Evolutionary conservation across 805 yeast genomes (phyloP).

Genomic region (Teunomyces tritomae): DNA sequence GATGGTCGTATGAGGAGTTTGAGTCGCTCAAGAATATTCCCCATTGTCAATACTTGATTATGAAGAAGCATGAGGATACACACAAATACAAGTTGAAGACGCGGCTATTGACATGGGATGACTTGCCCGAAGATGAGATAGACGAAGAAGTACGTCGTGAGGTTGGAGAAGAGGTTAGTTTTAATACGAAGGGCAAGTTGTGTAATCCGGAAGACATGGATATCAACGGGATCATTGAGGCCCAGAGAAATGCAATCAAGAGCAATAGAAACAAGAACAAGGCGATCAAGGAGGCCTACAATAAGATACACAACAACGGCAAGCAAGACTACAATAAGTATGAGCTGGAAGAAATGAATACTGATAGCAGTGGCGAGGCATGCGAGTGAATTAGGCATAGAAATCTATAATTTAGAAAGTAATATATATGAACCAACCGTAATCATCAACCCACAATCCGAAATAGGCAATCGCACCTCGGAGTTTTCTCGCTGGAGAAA

Average conservation of each 20-base stretch:
- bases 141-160: constrained; percentile 37
- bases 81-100: constrained; percentile 60
- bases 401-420: neutral
- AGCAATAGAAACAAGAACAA: constrained; percentile 42
- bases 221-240: constrained; percentile 33
- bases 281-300: constrained; percentile 40
- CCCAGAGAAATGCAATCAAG: constrained; percentile 37
- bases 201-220: constrained; percentile 37
- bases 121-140: constrained; percentile 42
- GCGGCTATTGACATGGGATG: constrained; percentile 70
- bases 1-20: constrained; percentile 89
- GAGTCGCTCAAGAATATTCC: constrained; percentile 81
- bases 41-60: constrained; percentile 77
- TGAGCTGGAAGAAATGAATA: neutral
- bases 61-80: constrained; percentile 57
- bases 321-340: neutral
- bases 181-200: constrained; percentile 34
- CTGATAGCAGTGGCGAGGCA: neutral
- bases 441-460: neutral
- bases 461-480: constrained; percentile 1
- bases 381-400: neutral
- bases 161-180: constrained; percentile 34
- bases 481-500: neutral
- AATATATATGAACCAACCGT: neutral
- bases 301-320: constrained; percentile 7